A percentile compares a stretch with the other conserved stretches of the same genome.
phyloP scores from a whole-genome alignment of 805 yeast species.

The Lipomyces oligophaga region DNA sequence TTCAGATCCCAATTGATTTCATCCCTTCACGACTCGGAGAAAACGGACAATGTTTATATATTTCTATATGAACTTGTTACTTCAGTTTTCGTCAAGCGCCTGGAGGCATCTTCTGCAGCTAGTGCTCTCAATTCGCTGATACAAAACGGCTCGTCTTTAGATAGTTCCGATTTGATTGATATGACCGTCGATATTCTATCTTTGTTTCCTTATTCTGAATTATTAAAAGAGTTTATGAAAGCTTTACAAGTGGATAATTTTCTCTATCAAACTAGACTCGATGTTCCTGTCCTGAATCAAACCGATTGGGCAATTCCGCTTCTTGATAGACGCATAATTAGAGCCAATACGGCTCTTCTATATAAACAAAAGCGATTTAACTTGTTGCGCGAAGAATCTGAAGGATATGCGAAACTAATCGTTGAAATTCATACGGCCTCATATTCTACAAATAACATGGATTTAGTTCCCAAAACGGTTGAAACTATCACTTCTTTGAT shows the following conservation, averaged over 20 bases:
- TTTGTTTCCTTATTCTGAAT: constrained; percentile 8
- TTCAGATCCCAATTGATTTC: too few relatives aligned
- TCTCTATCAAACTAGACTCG: constrained; percentile 31
- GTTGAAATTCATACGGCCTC: constrained; percentile 27
- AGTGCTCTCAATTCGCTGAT: constrained; percentile 7
- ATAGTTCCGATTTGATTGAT: not conserved
- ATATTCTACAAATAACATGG: constrained; percentile 33
- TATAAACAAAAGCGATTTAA: constrained; percentile 55
- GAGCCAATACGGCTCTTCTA: constrained; percentile 46
- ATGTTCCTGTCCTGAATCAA: constrained; percentile 22
- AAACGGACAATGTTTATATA: too few relatives aligned
- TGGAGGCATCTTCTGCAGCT: not conserved
- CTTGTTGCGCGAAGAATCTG: constrained; percentile 66
- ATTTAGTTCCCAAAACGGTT: constrained; percentile 38
- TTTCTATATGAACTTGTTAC: constrained; percentile 15
- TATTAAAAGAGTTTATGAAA: constrained; percentile 22
- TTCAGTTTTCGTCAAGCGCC: constrained; percentile 11
- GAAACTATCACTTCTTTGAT: constrained; percentile 54
- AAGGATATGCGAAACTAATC: constrained; percentile 66
- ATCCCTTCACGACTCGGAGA: too few relatives aligned
- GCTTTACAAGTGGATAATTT: constrained; percentile 29
- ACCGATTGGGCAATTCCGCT: constrained; percentile 16
- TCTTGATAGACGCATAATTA: constrained; percentile 40
- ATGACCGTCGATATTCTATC: constrained; percentile 16
- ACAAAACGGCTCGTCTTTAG: too few relatives aligned